Base-by-base conservation (phyloP, 768 basidiomycete species). In the Leccinellum albellum region DNA sequence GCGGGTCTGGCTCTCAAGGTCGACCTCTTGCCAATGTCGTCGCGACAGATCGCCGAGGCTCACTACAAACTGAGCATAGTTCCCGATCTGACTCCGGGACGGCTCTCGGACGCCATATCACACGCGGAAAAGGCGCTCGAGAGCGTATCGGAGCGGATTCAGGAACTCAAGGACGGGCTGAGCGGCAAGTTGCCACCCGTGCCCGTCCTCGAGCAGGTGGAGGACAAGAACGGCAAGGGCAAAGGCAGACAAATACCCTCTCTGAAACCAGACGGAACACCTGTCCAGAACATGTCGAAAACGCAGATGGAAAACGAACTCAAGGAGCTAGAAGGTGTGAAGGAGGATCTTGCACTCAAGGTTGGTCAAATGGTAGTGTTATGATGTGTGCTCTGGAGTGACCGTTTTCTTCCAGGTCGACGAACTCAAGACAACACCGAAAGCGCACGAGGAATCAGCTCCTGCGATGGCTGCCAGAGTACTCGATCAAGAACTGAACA, bases 21-120 rank as follows among this genome's bases (percentile, higher is more conserved):
- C 9, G 76, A 82, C 9, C 76, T 95, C 32, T 82, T 97, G 6
- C 89, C 95, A 1, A 69, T 77, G n/a, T 89, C 89, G n/a, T 94
- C 93, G 4, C 88, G 95, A 45, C 91, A 95, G 64, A 87, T 97
- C 62, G 93, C 95, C 0, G 93, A 94, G 69, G 92, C 88, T 6
- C 93, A 97, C 70, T 97, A 94, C 70, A 94, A 95, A 68, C 81
- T 98, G 60, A 93, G 91, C 66, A 92, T 96, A 70, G 94, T 91
- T 13, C 86, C 94, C 40, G 95, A 98, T 69, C 82, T 96, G 58
- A 94, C 91, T 1, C 83, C 94, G 0, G 91, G 91, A 3, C 82
- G 88, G 12, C 83, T 95, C 6, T 78, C 85, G 14, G 90, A 92
- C 55, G 88, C 95, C 3, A 89, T 98, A 44, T 62, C 70, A 14